Evolutionary conservation across 108 stramenopile species (phyloP).

Genomic region (Pseudonitzschia pungens): DNA sequence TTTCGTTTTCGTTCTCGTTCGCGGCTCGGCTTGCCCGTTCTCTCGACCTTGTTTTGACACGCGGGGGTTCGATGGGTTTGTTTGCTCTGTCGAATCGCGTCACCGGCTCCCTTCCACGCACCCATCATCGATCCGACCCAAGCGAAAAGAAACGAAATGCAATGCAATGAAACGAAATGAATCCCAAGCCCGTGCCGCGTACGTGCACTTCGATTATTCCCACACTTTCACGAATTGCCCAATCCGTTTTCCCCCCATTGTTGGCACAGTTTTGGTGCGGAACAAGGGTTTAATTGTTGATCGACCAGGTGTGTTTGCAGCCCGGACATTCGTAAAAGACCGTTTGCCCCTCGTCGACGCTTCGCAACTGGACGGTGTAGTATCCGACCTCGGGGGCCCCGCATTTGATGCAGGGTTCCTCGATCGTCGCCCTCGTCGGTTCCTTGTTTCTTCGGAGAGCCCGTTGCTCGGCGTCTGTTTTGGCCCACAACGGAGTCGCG

Average conservation of each 20-base stretch:
- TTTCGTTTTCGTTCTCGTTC: not conserved
- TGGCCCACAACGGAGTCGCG: constrained; percentile 84
- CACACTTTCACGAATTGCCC: too few species aligned
- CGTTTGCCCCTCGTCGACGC: constrained; percentile 99
- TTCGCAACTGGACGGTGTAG: constrained; percentile 97
- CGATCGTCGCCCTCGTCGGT: constrained; percentile 87
- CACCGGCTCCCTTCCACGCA: too few species aligned
- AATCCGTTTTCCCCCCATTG: too few species aligned
- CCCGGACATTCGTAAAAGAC: constrained; percentile 98
- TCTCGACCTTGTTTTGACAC: too few species aligned
- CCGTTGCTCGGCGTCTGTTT: constrained; percentile 74
- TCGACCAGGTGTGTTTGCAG: constrained; percentile 88
- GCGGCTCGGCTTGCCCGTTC: not conserved
- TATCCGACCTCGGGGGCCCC: constrained; percentile 90
- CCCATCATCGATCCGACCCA: too few species aligned
- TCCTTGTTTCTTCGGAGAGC: constrained; percentile 54
- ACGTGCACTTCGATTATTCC: too few species aligned
- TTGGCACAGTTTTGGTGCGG: too few species aligned
- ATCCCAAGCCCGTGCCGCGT: too few species aligned
- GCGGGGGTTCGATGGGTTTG: too few species aligned
- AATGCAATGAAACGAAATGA: too few species aligned
- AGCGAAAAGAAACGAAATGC: too few species aligned
- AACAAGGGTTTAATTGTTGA: constrained; percentile 78
- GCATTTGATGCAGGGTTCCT: constrained; percentile 97
- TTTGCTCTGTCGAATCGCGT: too few species aligned